Evolutionary conservation across 2,329 filamentous ascomycete genomes (phyloP).

Genomic region (Aspergillus pseudonomiae): DNA sequence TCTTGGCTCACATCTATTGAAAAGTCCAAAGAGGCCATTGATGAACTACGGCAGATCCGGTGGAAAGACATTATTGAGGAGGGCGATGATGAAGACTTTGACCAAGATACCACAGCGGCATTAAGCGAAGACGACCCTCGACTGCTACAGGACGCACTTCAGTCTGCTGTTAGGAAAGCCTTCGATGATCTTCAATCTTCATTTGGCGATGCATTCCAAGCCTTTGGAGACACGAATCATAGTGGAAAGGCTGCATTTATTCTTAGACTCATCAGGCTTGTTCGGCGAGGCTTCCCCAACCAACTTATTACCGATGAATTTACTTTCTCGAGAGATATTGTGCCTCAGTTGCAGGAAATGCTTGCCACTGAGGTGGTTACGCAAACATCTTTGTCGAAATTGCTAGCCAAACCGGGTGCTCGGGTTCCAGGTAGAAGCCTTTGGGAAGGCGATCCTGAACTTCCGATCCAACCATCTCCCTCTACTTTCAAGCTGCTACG

Average conservation of each 20-base stretch:
- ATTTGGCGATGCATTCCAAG: slow-evolving; percentile 48
- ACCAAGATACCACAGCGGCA: slow-evolving; percentile 41
- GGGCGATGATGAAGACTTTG: slow-evolving; percentile 42
- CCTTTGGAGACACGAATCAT: slow-evolving; percentile 52
- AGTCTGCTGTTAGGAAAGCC: slow-evolving; percentile 58
- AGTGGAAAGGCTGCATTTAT: slow-evolving; percentile 63
- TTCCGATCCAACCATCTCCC: slow-evolving; percentile 80
- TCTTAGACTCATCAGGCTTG: slow-evolving; percentile 72
- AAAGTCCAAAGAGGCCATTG: slow-evolving; percentile 39
- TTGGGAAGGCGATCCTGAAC: slow-evolving; percentile 76
- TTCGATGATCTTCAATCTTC: slow-evolving; percentile 57
- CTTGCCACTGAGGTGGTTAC: slow-evolving; percentile 60
- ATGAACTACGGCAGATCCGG: slow-evolving; percentile 37
- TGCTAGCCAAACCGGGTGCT: slow-evolving; percentile 48
- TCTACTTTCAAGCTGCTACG: slow-evolving; percentile 72
- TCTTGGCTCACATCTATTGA: slow-evolving; percentile 76
- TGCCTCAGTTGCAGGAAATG: slow-evolving; percentile 66
- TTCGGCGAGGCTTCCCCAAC: slow-evolving; percentile 67
- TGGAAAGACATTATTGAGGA: slow-evolving; percentile 46
- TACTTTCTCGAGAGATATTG: slow-evolving; percentile 61
- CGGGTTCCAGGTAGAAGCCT: slow-evolving; percentile 65
- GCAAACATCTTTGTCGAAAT: slow-evolving; percentile 45
- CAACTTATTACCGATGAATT: slow-evolving; percentile 43
- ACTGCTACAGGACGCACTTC: slow-evolving; percentile 62
- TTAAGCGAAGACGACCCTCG: slow-evolving; percentile 74